Evolutionary conservation across 2,329 filamentous ascomycete genomes (phyloP).

Genomic region (Paracoccidioides brasiliensis): DNA sequence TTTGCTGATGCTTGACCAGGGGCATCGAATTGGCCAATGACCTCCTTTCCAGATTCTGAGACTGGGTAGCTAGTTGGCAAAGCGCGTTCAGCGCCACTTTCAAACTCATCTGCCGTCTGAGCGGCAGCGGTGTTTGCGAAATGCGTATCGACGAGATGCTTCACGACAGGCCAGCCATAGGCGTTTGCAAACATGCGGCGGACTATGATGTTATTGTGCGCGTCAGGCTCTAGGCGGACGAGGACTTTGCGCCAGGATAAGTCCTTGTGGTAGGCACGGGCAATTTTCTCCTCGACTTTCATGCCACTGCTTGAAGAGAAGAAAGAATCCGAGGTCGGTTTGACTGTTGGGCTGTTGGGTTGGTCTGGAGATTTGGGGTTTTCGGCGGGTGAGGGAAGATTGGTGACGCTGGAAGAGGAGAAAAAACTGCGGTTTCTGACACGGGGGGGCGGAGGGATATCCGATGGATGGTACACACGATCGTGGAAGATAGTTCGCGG

Average conservation of each 20-base stretch:
- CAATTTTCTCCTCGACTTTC: constrained; percentile 96
- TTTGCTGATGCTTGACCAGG: constrained; percentile 1
- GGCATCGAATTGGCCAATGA: constrained; percentile 39
- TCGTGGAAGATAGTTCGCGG: constrained; percentile 93
- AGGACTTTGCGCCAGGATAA: constrained; percentile 94
- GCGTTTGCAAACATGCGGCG: constrained; percentile 94
- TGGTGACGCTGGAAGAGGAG: constrained; percentile 11
- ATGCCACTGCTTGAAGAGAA: constrained; percentile 37
- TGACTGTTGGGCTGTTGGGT: background rate
- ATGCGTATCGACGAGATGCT: constrained; percentile 88
- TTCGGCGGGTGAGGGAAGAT: background rate
- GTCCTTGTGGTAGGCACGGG: constrained; percentile 81
- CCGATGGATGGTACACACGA: constrained; percentile 80
- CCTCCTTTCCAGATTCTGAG: constrained; percentile 51
- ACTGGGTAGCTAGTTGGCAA: constrained; percentile 45
- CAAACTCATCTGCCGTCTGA: constrained; percentile 52
- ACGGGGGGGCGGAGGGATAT: constrained; percentile 69
- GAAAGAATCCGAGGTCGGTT: constrained; percentile 5
- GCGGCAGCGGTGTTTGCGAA: constrained; percentile 65
- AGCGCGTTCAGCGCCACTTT: constrained; percentile 56
- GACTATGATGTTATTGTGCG: constrained; percentile 97
- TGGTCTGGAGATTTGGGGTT: background rate
- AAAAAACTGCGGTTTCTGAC: constrained; percentile 30
- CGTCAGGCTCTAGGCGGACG: constrained; percentile 87
- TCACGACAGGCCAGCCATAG: constrained; percentile 92